Conservation (phyloP, 1,284 basidiomycete species). For the Austroboletus novae-zelandiae region DNA sequence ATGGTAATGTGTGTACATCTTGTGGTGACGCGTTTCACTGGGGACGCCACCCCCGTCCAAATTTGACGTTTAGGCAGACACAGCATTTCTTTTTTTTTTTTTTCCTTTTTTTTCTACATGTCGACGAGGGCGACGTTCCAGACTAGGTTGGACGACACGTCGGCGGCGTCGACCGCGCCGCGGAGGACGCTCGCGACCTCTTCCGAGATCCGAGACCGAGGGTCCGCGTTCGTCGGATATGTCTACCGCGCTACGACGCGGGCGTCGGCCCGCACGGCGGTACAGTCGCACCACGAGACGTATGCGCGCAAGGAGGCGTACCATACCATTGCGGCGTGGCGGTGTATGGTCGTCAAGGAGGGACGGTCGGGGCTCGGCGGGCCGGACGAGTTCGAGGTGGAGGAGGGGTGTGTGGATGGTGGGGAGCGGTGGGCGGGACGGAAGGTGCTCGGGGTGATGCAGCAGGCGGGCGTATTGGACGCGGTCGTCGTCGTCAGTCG, state of each 20-base stretch:
- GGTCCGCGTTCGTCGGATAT: slow-evolving; percentile 63
- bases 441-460: slow-evolving; percentile 67
- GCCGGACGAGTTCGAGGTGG: slow-evolving; percentile 70
- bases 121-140: neutral
- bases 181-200: slow-evolving; percentile 53
- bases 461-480: slow-evolving; percentile 57
- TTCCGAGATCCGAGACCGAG: slow-evolving; percentile 68
- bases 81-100: no score
- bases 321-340: slow-evolving; percentile 72
- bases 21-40: no score
- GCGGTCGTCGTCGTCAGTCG: slow-evolving; percentile 73
- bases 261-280: slow-evolving; percentile 44
- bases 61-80: no score
- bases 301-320: slow-evolving; percentile 31
- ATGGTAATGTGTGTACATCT: no score
- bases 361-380: slow-evolving; percentile 65
- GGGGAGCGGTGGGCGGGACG: slow-evolving; percentile 69
- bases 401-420: slow-evolving; percentile 62
- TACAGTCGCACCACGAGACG: slow-evolving; percentile 47
- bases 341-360: slow-evolving; percentile 69
- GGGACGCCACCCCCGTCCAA: no score
- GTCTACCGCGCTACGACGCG: slow-evolving; percentile 53
- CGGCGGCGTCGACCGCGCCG: neutral
- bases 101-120: neutral
- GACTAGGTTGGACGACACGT: neutral